Base-by-base conservation (phyloP, 2,329 filamentous ascomycete genomes). In the Fonsecaea pedrosoi region DNA sequence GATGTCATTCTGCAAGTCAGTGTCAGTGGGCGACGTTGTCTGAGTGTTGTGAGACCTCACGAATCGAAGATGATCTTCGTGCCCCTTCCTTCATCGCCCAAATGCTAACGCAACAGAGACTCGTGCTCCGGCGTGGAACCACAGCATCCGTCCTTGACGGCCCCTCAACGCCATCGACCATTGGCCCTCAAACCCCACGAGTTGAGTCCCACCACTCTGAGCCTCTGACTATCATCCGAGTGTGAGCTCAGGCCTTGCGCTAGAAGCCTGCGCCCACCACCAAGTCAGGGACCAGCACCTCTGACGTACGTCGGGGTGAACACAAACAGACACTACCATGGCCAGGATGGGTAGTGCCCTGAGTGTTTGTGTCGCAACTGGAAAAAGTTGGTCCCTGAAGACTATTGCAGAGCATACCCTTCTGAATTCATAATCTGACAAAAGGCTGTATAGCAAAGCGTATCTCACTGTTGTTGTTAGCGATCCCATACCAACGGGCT, bases 31-130 rank as follows among this genome's bases (percentile, higher is more conserved):
- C 53, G 18, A 8, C 21, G 32, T n/a, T 64, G 50, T 55, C 32
- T 45, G 48, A 61, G 45, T 48, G 37, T n/a, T 61, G 57, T 65
- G 62, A 68, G 58, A 65, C 66, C 53, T 66, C 54, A 48, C 50
- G 57, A 61, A 65, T 61, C 57, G 61, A 55, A 62, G 61, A 62
- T 59, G 38, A 61, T 61, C 57, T 48, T 50, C 45, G n/a, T 42
- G n/a, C 45, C 25, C 62, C 21, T 57, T 45, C 25, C 4, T 32
- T 48, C 40, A 60, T 55, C 37, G 37, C 60, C 53, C 50, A 64
- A 54, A 25, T 40, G 30, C 56, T 57, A 67, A 55, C 65, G 61
- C 65, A 64, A 40, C 15, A 45, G 18, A 58, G 62, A 40, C 60
- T 15, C 38, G 42, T 40, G 18, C 65, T 56, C 62, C 62, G 59